Base-by-base conservation (phyloP, 2,329 filamentous ascomycete species). In the Nannizziopsis arthrosporioides region DNA sequence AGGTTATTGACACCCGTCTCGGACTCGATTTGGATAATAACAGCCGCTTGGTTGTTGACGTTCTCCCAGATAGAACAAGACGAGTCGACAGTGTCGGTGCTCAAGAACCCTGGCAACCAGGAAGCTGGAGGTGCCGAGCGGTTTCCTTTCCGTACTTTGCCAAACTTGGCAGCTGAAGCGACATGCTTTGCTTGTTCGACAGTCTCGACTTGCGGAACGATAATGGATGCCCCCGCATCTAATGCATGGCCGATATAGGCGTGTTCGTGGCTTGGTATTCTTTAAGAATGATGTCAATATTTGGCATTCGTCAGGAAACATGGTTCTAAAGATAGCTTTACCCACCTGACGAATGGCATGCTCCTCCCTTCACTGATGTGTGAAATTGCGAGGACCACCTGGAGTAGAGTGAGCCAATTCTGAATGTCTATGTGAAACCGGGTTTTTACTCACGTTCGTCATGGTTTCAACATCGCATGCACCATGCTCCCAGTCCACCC, bases 401-500 rank as follows among this genome's bases (percentile, higher is more conserved):
- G 32, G 3, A 9, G 2, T 11, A 1, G n/a, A 36, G 12, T 19
- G 9, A 35, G 22, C 22, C 7, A 27, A 27, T 27, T 7, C 30
- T 22, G 31, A 1, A 8, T 36, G 7, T 19, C 17, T 35, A 27
- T 31, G 27, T 6, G 14, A 15, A 8, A 6, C 3, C 14, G 12
- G n/a, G 19, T 37, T 37, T 37, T 14, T 6, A 36, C 52, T 49
- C 44, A 66, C 63, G 37, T 59, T 65, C 1, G 69, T 73, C 71
- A 73, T 73, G n/a, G 70, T 73, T 59, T 73, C 70, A 19, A 72
- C 63, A 45, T 66, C 64, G 54, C 67, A 71, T 2, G 68, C 57
- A 6, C 61, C 63, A 57, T 73, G 71, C 55, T 73, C 71, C 71
- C 69, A 72, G 61, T 73, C 71, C 49, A 73, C 66, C 63, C 67